A percentile compares a stretch with the other conserved stretches of the same genome.
Evolutionary conservation across 495 filamentous ascomycete species (phyloP).

Genomic region (Penicillium argentinense): DNA sequence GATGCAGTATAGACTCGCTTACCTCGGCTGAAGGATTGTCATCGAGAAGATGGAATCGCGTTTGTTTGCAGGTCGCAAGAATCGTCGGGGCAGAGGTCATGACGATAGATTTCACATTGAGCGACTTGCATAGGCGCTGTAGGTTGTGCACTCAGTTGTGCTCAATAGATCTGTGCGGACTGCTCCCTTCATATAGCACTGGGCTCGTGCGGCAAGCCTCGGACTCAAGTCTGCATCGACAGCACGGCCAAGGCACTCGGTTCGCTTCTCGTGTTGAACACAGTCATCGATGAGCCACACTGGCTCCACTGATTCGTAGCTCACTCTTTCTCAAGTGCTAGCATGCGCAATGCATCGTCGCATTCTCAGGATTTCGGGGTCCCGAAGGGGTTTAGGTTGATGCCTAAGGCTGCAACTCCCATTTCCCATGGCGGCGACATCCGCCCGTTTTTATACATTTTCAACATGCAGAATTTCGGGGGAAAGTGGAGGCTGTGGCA

Average conservation of each 20-base stretch:
- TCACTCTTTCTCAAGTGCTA: no score
- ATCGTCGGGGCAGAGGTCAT: constrained; percentile 32
- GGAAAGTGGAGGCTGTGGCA: no score
- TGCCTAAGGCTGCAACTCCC: no score
- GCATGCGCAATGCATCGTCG: no score
- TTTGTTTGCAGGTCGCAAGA: constrained; percentile 49
- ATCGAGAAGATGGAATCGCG: constrained; percentile 45
- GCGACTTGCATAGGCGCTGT: not conserved
- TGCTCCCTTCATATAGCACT: not conserved
- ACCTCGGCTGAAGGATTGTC: constrained; percentile 43
- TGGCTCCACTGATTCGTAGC: not conserved
- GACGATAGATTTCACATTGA: not conserved
- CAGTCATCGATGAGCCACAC: not conserved
- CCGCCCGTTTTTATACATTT: no score
- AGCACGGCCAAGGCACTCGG: not conserved
- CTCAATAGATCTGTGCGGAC: not conserved
- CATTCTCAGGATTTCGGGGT: not conserved
- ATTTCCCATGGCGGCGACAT: no score
- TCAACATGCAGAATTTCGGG: no score
- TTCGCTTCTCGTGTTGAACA: not conserved
- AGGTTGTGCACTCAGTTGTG: no score
- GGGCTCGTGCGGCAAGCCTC: not conserved
- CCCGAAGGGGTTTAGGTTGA: not conserved
- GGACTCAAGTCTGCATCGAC: not conserved
- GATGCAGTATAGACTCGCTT: no score